Percentiles rank a stretch among this genome's conserved stretches.
phyloP scores from a whole-genome alignment of 305 asterid species.

The Fraxinus baroniana region DNA sequence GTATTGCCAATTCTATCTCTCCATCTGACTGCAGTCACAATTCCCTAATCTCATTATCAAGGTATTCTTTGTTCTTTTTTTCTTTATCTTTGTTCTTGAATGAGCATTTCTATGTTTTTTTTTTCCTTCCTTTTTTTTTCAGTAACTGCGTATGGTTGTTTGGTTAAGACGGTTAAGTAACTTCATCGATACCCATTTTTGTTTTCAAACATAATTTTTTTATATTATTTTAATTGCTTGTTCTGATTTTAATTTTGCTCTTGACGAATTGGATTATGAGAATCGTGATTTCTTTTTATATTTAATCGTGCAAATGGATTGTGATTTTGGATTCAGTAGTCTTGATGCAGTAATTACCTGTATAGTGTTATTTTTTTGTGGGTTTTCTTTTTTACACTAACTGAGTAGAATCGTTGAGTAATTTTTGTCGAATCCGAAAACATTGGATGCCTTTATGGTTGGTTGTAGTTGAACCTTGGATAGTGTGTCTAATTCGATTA shows the following conservation, averaged over 20 bases:
- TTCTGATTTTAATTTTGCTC: not conserved
- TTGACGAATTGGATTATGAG: not conserved
- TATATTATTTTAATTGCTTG: not conserved
- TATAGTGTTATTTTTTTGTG: not conserved
- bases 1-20: not conserved
- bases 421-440: not conserved
- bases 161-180: not conserved
- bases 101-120: not conserved
- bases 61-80: not conserved
- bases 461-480: not conserved
- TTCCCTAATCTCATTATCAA: not conserved
- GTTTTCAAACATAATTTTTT: not conserved
- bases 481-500: not conserved
- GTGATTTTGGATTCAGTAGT: not conserved
- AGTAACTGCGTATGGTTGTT: not conserved
- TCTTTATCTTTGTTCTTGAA: not conserved
- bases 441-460: not conserved
- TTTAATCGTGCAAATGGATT: not conserved
- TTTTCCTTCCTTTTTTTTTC: not conserved
- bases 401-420: not conserved
- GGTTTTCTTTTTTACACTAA: not conserved
- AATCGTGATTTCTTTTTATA: not conserved
- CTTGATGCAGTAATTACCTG: not conserved
- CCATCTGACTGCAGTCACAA: not conserved
- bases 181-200: not conserved